Conservation (phyloP, 352 stramenopile genomes). For the Globisporangium megalacanthum region DNA sequence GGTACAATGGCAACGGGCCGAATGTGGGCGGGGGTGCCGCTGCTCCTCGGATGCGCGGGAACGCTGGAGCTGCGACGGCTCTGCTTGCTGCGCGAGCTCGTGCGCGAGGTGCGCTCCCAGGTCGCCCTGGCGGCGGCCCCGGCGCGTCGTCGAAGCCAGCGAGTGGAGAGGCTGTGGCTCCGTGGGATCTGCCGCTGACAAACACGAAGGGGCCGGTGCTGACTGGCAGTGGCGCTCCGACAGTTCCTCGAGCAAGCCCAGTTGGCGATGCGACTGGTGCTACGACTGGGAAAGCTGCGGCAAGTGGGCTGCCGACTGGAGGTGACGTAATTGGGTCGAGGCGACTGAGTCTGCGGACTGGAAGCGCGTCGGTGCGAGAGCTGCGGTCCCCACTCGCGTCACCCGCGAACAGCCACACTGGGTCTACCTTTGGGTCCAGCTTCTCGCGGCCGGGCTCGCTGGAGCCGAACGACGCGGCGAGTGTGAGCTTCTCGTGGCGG, state of each 20-base stretch:
- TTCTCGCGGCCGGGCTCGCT: slow-evolving; percentile 17
- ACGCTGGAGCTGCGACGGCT: slow-evolving; percentile 54
- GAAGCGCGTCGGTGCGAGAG: slow-evolving; percentile 7
- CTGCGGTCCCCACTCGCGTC: slow-evolving; percentile 11
- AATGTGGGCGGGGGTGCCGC: slow-evolving; percentile 11
- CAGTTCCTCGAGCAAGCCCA: not conserved
- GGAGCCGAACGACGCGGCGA: slow-evolving; percentile 16
- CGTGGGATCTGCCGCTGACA: slow-evolving; percentile 68
- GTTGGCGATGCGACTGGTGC: not conserved
- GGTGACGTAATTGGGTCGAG: not conserved
- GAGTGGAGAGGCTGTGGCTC: slow-evolving; percentile 44
- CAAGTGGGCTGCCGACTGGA: not conserved
- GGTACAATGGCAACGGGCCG: slow-evolving; percentile 16
- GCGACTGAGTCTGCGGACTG: slow-evolving; percentile 4
- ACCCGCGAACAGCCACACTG: slow-evolving; percentile 7
- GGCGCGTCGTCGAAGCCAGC: slow-evolving; percentile 23
- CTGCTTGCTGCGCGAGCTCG: slow-evolving; percentile 66
- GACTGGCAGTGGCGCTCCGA: slow-evolving; percentile 10
- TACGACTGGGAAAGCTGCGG: not conserved
- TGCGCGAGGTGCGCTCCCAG: slow-evolving; percentile 48
- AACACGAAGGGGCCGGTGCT: slow-evolving; percentile 24
- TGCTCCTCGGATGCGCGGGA: slow-evolving; percentile 32
- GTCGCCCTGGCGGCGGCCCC: slow-evolving; percentile 43
- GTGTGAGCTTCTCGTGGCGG: slow-evolving; percentile 44
- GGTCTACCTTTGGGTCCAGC: slow-evolving; percentile 6